These are phyloP conservation scores for Botrytis aclada DNA, from an alignment of 2,329 filamentous ascomycete genomes.

Conservation along the genomic window DNA sequence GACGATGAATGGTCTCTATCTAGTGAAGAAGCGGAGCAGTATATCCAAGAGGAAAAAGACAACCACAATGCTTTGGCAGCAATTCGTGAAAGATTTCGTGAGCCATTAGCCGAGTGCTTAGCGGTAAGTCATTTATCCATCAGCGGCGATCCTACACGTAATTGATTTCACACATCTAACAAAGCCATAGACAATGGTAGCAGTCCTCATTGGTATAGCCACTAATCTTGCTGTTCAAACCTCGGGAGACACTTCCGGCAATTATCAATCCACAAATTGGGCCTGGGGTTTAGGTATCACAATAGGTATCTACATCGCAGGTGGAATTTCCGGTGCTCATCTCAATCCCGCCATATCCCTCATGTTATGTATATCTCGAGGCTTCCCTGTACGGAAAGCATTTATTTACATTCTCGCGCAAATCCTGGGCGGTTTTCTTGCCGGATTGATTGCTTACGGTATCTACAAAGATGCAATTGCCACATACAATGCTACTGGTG, in stretches of 20 bases:
- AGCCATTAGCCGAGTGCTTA: slow-evolving; percentile 50
- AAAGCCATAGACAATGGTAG: slow-evolving; percentile 21
- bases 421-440: slow-evolving; percentile 50
- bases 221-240: slow-evolving; percentile 44
- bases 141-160: not conserved
- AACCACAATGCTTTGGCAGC: slow-evolving; percentile 40
- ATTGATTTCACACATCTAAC: not conserved
- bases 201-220: slow-evolving; percentile 45
- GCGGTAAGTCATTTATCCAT: slow-evolving; percentile 30
- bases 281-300: slow-evolving; percentile 55
- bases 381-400: slow-evolving; percentile 51
- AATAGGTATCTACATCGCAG: slow-evolving; percentile 47
- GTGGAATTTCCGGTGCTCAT: slow-evolving; percentile 47
- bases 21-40: slow-evolving; percentile 26
- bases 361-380: slow-evolving; percentile 48
- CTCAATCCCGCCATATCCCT: slow-evolving; percentile 45
- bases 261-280: slow-evolving; percentile 45
- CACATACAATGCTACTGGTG: slow-evolving; percentile 11
- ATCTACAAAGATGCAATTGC: slow-evolving; percentile 24
- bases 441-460: slow-evolving; percentile 45
- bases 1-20: slow-evolving; percentile 18
- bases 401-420: slow-evolving; percentile 51
- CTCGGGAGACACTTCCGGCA: slow-evolving; percentile 36
- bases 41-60: slow-evolving; percentile 17
- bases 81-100: slow-evolving; percentile 48